Percentiles rank a stretch among this genome's conserved stretches.
These are phyloP conservation scores for Chrysanthemum seticuspe DNA, from an alignment of 129 eudicot species.

Conservation along the genomic window DNA sequence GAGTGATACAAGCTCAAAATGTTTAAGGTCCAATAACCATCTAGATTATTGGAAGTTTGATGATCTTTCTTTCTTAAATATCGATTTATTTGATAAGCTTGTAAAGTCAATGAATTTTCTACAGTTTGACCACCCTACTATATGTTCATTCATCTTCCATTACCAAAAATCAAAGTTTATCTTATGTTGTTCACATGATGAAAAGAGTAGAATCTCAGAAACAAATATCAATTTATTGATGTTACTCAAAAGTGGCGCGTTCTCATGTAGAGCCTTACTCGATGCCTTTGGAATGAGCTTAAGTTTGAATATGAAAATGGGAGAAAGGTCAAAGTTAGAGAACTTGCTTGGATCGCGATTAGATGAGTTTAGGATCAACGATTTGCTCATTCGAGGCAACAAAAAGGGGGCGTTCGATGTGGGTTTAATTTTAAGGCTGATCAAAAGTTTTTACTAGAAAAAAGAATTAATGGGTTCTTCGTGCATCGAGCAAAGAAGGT, in stretches of 20 bases:
- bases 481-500: conserved; percentile 38
- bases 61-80: conserved; percentile 41
- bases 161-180: conserved; percentile 42
- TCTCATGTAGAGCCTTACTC: conserved; percentile 38
- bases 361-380: conserved; percentile 52
- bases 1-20: conserved; percentile 37
- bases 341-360: conserved; percentile 45
- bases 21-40: conserved; percentile 24
- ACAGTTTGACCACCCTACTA: conserved; percentile 38
- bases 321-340: conserved; percentile 33
- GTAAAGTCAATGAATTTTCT: conserved; percentile 41
- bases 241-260: conserved; percentile 34
- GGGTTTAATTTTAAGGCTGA: conserved; percentile 43
- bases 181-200: conserved; percentile 23
- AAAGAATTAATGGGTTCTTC: conserved; percentile 11
- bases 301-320: conserved; percentile 32
- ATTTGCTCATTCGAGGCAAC: conserved; percentile 48
- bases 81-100: conserved; percentile 36
- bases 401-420: conserved; percentile 42
- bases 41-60: conserved; percentile 46
- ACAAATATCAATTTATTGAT: conserved; percentile 37
- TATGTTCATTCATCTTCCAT: conserved; percentile 50
- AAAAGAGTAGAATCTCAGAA: conserved; percentile 37
- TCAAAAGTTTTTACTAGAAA: conserved; percentile 35
- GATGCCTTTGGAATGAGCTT: conserved; percentile 39